These are phyloP conservation scores for Amaranthus cruentus DNA, from an alignment of 148 eudicot species.

Conservation along the genomic window DNA sequence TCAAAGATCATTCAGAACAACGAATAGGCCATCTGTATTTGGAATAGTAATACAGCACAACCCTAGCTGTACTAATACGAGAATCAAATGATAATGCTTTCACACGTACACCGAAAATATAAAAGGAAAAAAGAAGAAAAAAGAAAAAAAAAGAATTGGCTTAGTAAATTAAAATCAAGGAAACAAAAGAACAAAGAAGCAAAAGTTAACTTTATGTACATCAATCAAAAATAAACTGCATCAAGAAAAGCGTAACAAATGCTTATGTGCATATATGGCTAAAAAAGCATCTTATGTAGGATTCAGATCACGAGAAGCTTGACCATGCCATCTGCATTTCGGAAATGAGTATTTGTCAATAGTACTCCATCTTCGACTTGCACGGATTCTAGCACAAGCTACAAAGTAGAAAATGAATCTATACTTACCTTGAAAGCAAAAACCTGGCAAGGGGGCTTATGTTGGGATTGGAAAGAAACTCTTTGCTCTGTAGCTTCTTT, in stretches of 20 bases:
- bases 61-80: background rate
- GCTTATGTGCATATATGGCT: conserved; percentile 20
- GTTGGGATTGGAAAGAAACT: conserved; percentile 57
- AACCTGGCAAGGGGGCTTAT: conserved; percentile 82
- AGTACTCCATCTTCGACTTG: background rate
- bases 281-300: conserved; percentile 29
- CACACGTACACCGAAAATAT: background rate
- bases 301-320: conserved; percentile 68
- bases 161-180: background rate
- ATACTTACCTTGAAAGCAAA: conserved; percentile 75
- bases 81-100: background rate
- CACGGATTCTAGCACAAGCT: background rate
- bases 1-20: background rate
- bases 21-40: background rate
- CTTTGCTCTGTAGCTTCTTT: conserved; percentile 59
- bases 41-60: background rate
- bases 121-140: background rate
- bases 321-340: conserved; percentile 92
- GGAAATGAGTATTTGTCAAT: background rate
- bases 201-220: conserved; percentile 40
- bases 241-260: conserved; percentile 25
- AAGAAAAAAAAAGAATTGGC: background rate
- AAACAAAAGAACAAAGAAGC: background rate
- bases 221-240: conserved; percentile 31
- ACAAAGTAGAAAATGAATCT: background rate